Evolutionary conservation across 2,329 filamentous ascomycete genomes (phyloP).

Genomic region (Ophiocordyceps australis): DNA sequence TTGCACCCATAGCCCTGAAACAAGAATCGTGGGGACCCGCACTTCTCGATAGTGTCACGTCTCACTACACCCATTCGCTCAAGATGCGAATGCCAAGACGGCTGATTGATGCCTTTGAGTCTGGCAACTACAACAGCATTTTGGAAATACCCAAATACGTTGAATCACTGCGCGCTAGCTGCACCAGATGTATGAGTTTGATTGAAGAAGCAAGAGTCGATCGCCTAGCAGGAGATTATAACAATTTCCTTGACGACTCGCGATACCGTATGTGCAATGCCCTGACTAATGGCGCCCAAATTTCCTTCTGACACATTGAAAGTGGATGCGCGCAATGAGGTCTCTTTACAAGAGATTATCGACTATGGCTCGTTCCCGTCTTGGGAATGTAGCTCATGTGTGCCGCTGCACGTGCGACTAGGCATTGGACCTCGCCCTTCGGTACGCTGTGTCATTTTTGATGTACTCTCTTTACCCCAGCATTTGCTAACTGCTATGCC

Average conservation of each 20-base stretch:
- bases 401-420: slow-evolving; percentile 23
- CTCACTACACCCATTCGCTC: slow-evolving; percentile 27
- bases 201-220: slow-evolving; percentile 30
- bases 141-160: slow-evolving; percentile 26
- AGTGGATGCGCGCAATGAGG: slow-evolving; percentile 23
- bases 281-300: neutral
- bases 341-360: slow-evolving; percentile 21
- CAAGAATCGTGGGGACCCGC: slow-evolving; percentile 13
- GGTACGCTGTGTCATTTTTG: slow-evolving; percentile 16
- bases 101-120: slow-evolving; percentile 26
- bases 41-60: slow-evolving; percentile 21
- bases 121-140: slow-evolving; percentile 31
- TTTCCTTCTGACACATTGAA: slow-evolving; percentile 4
- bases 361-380: slow-evolving; percentile 34
- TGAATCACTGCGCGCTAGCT: slow-evolving; percentile 25
- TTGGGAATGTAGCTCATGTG: slow-evolving; percentile 18
- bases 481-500: slow-evolving; percentile 3
- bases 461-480: too few species aligned
- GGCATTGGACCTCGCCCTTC: slow-evolving; percentile 32
- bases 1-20: slow-evolving; percentile 23
- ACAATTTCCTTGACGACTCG: slow-evolving; percentile 21
- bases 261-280: slow-evolving; percentile 23
- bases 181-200: slow-evolving; percentile 30
- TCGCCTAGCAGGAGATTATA: slow-evolving; percentile 20
- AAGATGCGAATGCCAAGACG: slow-evolving; percentile 23